phyloP scores from a whole-genome alignment of 2,329 filamentous ascomycete species.

The Apiospora sp. region DNA sequence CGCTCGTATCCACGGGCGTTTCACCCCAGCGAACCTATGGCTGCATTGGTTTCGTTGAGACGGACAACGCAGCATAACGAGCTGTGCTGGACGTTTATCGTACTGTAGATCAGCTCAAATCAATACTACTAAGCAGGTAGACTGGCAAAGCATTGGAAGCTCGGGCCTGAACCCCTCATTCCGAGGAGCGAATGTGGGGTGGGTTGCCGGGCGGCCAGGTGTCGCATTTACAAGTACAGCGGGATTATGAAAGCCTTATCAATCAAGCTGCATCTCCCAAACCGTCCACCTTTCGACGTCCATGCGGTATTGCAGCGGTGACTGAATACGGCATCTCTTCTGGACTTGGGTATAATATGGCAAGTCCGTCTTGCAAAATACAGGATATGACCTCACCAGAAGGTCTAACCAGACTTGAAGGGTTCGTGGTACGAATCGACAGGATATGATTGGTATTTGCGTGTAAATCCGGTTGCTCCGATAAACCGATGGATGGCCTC shows the following conservation, averaged over 20 bases:
- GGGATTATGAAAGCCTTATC: slow-evolving; percentile 16
- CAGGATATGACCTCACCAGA: neutral
- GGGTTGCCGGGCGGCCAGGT: neutral
- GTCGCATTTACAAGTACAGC: neutral
- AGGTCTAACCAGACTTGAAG: neutral
- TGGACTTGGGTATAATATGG: neutral
- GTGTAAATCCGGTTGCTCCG: slow-evolving; percentile 11
- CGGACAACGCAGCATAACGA: slow-evolving; percentile 3
- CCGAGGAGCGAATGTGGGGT: neutral
- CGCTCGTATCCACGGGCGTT: neutral
- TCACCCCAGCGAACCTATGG: neutral
- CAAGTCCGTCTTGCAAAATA: neutral
- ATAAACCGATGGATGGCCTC: neutral
- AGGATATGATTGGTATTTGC: neutral
- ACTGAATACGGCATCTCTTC: neutral
- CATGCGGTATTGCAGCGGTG: neutral
- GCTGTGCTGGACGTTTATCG: neutral
- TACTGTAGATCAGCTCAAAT: slow-evolving; percentile 13
- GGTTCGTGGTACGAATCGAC: neutral
- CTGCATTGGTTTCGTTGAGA: slow-evolving; percentile 7
- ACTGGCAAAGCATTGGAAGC: neutral
- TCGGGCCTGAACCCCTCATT: slow-evolving; percentile 3
- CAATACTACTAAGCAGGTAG: neutral
- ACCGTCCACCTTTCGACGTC: neutral
- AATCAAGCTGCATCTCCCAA: neutral